Evolutionary conservation across 352 stramenopile species (phyloP).

Genomic region (Elongisporangium undulatum): DNA sequence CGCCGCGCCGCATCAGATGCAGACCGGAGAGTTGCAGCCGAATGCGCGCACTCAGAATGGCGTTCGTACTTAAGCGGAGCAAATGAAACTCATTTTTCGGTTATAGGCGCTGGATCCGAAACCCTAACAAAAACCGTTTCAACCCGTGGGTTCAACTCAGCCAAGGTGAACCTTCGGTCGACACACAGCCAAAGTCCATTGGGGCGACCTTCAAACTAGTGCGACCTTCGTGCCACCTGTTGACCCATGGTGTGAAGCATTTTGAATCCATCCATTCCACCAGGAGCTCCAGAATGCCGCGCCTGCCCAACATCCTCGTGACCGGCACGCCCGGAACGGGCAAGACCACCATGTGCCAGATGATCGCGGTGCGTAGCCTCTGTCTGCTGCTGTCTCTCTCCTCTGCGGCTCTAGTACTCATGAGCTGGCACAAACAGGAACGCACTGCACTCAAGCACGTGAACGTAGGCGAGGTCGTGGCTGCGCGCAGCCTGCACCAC

Average conservation of each 20-base stretch:
- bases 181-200: background rate
- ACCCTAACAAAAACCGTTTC: background rate
- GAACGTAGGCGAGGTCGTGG: conserved; percentile 94
- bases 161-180: background rate
- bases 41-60: background rate
- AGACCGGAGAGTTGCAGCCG: background rate
- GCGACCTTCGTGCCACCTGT: background rate
- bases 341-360: conserved; percentile 93
- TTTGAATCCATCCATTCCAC: conserved; percentile 1
- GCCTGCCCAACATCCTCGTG: conserved; percentile 94
- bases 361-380: conserved; percentile 69
- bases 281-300: conserved; percentile 25
- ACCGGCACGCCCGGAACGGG: conserved; percentile 96
- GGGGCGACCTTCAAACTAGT: background rate
- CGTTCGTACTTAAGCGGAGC: background rate
- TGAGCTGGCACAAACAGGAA: conserved; percentile 35
- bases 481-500: conserved; percentile 73
- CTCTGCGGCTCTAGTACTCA: conserved; percentile 6
- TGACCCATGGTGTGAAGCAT: conserved; percentile 5
- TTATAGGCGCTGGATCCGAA: background rate
- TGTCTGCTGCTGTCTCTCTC: background rate
- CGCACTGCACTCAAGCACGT: conserved; percentile 88
- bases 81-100: background rate
- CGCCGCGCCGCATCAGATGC: background rate
- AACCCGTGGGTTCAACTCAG: background rate